phyloP scores from a whole-genome alignment of 2,329 filamentous ascomycete species.

The Diaporthe vaccinii region DNA sequence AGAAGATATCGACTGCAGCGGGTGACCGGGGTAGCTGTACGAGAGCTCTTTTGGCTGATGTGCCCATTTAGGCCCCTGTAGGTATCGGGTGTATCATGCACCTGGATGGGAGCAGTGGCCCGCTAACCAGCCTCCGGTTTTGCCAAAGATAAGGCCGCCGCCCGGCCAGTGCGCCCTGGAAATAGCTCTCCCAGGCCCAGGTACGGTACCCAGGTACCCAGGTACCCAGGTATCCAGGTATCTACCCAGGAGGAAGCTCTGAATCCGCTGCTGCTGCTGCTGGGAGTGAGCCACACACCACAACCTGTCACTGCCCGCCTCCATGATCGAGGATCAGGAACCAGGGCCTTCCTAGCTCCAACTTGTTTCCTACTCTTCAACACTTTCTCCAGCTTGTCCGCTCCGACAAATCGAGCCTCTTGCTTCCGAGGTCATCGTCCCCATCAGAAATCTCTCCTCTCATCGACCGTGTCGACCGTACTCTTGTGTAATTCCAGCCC shows the following conservation, averaged over 20 bases:
- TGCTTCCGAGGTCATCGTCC: slow-evolving; percentile 20
- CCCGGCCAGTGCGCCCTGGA: slow-evolving; percentile 25
- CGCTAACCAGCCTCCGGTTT: slow-evolving; percentile 38
- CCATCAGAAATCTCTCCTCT: slow-evolving; percentile 21
- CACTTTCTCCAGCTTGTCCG: slow-evolving; percentile 15
- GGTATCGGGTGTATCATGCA: slow-evolving; percentile 4
- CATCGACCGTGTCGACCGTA: slow-evolving; percentile 5
- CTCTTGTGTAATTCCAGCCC: slow-evolving; percentile 8
- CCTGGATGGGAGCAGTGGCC: neutral
- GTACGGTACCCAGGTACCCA: neutral
- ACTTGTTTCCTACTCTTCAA: neutral
- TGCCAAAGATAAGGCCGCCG: slow-evolving; percentile 37
- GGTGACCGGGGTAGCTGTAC: slow-evolving; percentile 2
- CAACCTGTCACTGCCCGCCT: neutral
- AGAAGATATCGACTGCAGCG: slow-evolving; percentile 13
- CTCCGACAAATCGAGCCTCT: slow-evolving; percentile 4
- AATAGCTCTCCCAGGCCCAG: neutral
- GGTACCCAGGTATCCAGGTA: neutral
- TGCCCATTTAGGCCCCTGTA: slow-evolving; percentile 2
- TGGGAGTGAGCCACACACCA: slow-evolving; percentile 31
- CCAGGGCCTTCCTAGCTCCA: slow-evolving; percentile 24
- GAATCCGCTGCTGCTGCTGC: neutral
- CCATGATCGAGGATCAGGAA: slow-evolving; percentile 17
- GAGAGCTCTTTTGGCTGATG: neutral
- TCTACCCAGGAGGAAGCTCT: slow-evolving; percentile 15